phyloP scores from a whole-genome alignment of 2,329 filamentous ascomycete species.

The Fusarium haematococcum region DNA sequence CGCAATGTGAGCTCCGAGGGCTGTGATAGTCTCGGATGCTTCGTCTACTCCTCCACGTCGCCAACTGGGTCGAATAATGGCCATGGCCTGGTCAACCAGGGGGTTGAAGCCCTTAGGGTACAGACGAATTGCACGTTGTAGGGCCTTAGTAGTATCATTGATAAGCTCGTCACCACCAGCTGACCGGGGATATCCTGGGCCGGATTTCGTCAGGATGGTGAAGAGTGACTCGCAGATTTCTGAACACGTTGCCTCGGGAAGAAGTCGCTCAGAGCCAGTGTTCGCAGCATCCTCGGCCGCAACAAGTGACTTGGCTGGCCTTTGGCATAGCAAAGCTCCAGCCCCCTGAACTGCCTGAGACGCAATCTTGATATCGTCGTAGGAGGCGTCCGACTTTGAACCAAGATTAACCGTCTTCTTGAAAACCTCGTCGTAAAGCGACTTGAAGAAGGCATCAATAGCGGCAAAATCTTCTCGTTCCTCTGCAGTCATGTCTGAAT shows the following conservation, averaged over 20 bases:
- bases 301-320: slow-evolving; percentile 37
- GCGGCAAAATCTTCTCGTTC: slow-evolving; percentile 54
- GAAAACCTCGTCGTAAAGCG: slow-evolving; percentile 59
- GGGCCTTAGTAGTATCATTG: slow-evolving; percentile 55
- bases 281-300: not conserved
- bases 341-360: slow-evolving; percentile 60
- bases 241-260: slow-evolving; percentile 49
- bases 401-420: slow-evolving; percentile 50
- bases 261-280: slow-evolving; percentile 45
- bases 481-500: slow-evolving; percentile 47
- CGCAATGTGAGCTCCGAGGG: slow-evolving; percentile 58
- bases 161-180: slow-evolving; percentile 51
- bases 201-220: slow-evolving; percentile 43
- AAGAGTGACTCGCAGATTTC: slow-evolving; percentile 55
- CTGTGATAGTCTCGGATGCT: slow-evolving; percentile 46
- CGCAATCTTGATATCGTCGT: slow-evolving; percentile 56
- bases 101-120: slow-evolving; percentile 52
- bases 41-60: slow-evolving; percentile 29
- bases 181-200: slow-evolving; percentile 32
- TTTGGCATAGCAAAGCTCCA: slow-evolving; percentile 59
- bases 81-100: slow-evolving; percentile 47
- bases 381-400: slow-evolving; percentile 43
- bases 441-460: slow-evolving; percentile 53
- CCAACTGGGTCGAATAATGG: slow-evolving; percentile 43
- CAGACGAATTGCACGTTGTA: slow-evolving; percentile 53